A percentile compares a stretch with the other conserved stretches of the same genome.
Conservation (phyloP, 2,329 filamentous ascomycete species). For the Cladosporium austrohemisphaericum region DNA sequence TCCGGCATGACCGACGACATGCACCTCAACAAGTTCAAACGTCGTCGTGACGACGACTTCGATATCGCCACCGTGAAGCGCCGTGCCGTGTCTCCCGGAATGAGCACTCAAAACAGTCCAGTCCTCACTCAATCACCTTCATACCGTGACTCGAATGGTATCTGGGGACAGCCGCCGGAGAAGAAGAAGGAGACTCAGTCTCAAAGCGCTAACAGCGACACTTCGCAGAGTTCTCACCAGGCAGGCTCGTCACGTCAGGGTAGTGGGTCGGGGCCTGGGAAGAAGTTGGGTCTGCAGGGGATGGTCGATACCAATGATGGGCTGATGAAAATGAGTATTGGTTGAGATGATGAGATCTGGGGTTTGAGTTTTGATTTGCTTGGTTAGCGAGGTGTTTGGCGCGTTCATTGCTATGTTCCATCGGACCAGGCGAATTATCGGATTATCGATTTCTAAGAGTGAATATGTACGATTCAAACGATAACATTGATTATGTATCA, state of each 20-base stretch:
- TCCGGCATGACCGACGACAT: slow-evolving; percentile 31
- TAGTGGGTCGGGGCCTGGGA: slow-evolving; percentile 26
- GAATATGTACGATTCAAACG: background rate
- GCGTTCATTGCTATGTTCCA: background rate
- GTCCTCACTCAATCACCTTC: slow-evolving; percentile 76
- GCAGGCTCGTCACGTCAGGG: slow-evolving; percentile 4
- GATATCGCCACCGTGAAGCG: slow-evolving; percentile 86
- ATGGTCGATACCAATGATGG: slow-evolving; percentile 96
- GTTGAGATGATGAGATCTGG: slow-evolving; percentile 49
- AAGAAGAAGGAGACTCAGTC: slow-evolving; percentile 38
- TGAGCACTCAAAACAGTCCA: slow-evolving; percentile 87
- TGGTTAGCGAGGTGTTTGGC: slow-evolving; percentile 5
- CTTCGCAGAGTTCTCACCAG: slow-evolving; percentile 36
- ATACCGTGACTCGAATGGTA: slow-evolving; percentile 61
- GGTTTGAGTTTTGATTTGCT: background rate
- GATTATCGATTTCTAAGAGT: no score
- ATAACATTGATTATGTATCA: background rate
- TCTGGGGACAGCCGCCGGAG: slow-evolving; percentile 65
- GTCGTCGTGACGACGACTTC: slow-evolving; percentile 86
- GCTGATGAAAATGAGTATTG: slow-evolving; percentile 95
- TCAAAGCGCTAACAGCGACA: slow-evolving; percentile 36
- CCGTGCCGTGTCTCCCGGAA: slow-evolving; percentile 82
- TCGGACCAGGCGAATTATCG: no score
- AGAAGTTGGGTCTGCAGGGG: slow-evolving; percentile 76
- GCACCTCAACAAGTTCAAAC: slow-evolving; percentile 51